Evolutionary conservation across 345 rosid species (phyloP).

Genomic region (Pelargonium nanum): DNA sequence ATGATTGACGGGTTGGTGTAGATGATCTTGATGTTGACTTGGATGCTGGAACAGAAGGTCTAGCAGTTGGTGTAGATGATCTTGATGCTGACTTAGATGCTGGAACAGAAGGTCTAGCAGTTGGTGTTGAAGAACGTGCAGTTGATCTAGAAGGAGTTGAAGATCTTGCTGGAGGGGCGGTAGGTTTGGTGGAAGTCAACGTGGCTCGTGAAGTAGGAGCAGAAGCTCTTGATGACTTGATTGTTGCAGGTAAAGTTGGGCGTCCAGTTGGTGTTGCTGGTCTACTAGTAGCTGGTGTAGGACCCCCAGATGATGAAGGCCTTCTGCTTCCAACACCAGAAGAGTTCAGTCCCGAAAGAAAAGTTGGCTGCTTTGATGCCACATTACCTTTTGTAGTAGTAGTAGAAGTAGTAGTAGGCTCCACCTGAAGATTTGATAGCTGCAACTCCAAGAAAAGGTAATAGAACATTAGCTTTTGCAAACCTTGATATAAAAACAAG

Average conservation of each 20-base stretch:
- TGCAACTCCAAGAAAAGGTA: too few species aligned
- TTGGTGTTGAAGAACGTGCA: conserved; percentile 39
- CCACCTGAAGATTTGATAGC: neutral
- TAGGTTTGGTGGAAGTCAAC: conserved; percentile 32
- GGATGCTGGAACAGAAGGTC: conserved; percentile 27
- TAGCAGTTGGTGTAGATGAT: conserved; percentile 37
- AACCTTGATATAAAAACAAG: too few species aligned
- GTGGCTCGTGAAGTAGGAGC: conserved; percentile 54
- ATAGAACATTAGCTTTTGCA: too few species aligned
- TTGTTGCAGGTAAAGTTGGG: conserved; percentile 34
- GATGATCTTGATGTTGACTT: conserved; percentile 39
- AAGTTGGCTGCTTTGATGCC: conserved; percentile 26
- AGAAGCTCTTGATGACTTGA: conserved; percentile 59
- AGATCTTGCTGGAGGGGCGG: conserved; percentile 28
- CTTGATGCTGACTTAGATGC: conserved; percentile 27
- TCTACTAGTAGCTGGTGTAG: conserved; percentile 28
- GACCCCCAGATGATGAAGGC: conserved; percentile 63
- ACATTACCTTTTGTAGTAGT: too few species aligned
- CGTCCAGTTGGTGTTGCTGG: conserved; percentile 56
- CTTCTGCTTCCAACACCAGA: conserved; percentile 30
- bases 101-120: conserved; percentile 29
- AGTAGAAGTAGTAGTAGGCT: neutral
- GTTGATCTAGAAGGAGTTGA: conserved; percentile 41
- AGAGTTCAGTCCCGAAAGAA: conserved; percentile 30
- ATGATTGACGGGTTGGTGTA: conserved; percentile 49